These are phyloP conservation scores for Fusarium sp. DNA, from an alignment of 2,329 filamentous ascomycete genomes.

Conservation along the genomic window DNA sequence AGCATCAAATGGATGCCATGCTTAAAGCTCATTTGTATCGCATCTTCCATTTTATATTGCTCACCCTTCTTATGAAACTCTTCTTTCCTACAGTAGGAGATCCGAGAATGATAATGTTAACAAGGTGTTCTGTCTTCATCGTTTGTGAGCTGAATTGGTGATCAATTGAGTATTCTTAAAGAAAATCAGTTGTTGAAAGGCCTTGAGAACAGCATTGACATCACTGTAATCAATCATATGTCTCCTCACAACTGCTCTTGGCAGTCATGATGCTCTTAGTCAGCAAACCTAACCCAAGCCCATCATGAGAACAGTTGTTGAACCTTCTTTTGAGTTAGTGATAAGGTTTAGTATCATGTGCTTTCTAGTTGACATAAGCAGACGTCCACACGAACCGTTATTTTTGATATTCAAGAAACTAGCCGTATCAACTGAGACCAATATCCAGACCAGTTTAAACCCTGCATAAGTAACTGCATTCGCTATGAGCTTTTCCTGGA, in stretches of 20 bases:
- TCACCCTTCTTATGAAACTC: slow-evolving; percentile 42
- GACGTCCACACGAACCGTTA: no score
- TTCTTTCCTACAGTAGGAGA: slow-evolving; percentile 37
- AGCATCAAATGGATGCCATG: neutral
- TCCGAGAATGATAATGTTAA: slow-evolving; percentile 41
- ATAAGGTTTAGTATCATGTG: neutral
- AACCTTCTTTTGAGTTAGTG: neutral
- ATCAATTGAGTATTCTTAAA: neutral
- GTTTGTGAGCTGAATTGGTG: neutral
- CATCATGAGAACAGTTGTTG: slow-evolving; percentile 18
- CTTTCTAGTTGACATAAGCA: no score
- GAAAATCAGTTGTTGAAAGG: neutral
- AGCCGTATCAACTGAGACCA: no score
- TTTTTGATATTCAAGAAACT: no score
- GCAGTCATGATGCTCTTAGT: slow-evolving; percentile 42
- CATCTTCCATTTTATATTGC: slow-evolving; percentile 7
- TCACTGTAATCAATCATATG: slow-evolving; percentile 19
- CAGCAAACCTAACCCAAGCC: slow-evolving; percentile 18
- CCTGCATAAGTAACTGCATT: neutral
- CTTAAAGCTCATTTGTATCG: neutral
- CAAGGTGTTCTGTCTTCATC: slow-evolving; percentile 27
- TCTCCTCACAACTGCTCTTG: slow-evolving; percentile 21
- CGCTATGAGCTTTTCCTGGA: neutral
- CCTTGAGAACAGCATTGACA: neutral
- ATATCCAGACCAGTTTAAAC: neutral